Conservation (phyloP, 2,329 filamentous ascomycete species). For the Xylaria digitata region DNA sequence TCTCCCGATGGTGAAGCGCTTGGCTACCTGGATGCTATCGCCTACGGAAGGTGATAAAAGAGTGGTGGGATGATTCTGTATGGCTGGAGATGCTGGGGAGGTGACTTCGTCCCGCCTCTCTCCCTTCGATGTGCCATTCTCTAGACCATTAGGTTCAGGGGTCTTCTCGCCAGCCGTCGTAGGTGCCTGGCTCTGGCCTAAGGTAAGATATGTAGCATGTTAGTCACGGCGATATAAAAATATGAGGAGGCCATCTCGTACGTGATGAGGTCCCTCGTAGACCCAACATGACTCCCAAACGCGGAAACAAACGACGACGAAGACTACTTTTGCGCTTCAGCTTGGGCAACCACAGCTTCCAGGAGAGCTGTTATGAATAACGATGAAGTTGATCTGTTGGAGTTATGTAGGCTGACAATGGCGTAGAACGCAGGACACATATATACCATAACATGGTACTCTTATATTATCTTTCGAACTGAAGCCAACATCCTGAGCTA, state of each 20-base stretch:
- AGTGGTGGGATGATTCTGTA: conserved; percentile 8
- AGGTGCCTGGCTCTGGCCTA: conserved; percentile 21
- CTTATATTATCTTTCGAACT: not conserved
- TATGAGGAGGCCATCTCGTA: conserved; percentile 11
- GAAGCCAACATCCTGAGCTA: not conserved
- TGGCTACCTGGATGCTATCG: conserved; percentile 25
- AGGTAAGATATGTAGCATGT: not conserved
- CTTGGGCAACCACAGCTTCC: conserved; percentile 30
- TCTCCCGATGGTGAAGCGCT: conserved; percentile 15
- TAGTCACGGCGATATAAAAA: not conserved
- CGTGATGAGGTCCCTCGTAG: conserved; percentile 27
- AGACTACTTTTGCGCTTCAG: conserved; percentile 31
- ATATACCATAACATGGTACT: not conserved
- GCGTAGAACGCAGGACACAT: not conserved
- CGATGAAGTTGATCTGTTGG: not conserved
- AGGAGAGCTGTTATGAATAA: conserved; percentile 16
- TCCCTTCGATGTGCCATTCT: conserved; percentile 10
- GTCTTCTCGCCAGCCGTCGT: conserved; percentile 9
- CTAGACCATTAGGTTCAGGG: conserved; percentile 2
- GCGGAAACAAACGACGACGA: conserved; percentile 25
- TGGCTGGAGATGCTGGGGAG: not conserved
- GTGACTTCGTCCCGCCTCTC: not conserved
- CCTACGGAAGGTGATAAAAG: conserved; percentile 28
- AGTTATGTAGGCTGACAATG: not conserved
- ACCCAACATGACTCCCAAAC: conserved; percentile 31